These are phyloP conservation scores for Vigna nakashimae DNA, from an alignment of 306 rosid genomes.

Conservation along the genomic window DNA sequence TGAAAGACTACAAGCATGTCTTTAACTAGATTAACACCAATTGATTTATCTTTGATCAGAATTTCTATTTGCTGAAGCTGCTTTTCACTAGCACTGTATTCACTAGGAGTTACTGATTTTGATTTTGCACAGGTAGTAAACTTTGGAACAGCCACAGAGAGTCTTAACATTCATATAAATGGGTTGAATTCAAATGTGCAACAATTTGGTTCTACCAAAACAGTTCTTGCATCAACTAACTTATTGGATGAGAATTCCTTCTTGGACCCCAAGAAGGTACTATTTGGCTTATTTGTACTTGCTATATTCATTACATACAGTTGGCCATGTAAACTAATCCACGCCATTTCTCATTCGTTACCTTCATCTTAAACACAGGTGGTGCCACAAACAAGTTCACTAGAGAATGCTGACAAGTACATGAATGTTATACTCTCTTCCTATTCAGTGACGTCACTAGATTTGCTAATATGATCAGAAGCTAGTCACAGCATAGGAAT, in stretches of 20 bases:
- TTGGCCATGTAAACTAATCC: not conserved
- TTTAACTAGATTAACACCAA: not conserved
- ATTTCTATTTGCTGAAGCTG: not conserved
- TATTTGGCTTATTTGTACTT: not conserved
- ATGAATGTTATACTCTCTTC: slow-evolving; percentile 52
- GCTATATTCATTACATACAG: not conserved
- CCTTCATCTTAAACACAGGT: slow-evolving; percentile 50
- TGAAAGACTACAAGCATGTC: not conserved
- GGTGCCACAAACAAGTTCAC: slow-evolving; percentile 40
- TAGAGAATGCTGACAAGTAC: slow-evolving; percentile 46
- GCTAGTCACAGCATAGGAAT: not conserved
- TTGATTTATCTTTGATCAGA: not conserved
- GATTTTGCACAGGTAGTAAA: slow-evolving; percentile 64
- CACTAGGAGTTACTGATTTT: not conserved
- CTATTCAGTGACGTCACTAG: slow-evolving; percentile 66
- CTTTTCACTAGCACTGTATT: not conserved
- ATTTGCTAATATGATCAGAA: slow-evolving; percentile 26
- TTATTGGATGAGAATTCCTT: slow-evolving; percentile 77
- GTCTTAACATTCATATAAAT: slow-evolving; percentile 49
- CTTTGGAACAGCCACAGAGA: slow-evolving; percentile 54
- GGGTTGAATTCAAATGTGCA: slow-evolving; percentile 50
- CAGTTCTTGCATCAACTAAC: slow-evolving; percentile 61
- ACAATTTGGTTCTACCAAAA: slow-evolving; percentile 48
- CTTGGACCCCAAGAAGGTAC: slow-evolving; percentile 64
- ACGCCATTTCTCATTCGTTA: not conserved